Conservation (phyloP, 352 stramenopile species). For the Phytophthora idaei region DNA sequence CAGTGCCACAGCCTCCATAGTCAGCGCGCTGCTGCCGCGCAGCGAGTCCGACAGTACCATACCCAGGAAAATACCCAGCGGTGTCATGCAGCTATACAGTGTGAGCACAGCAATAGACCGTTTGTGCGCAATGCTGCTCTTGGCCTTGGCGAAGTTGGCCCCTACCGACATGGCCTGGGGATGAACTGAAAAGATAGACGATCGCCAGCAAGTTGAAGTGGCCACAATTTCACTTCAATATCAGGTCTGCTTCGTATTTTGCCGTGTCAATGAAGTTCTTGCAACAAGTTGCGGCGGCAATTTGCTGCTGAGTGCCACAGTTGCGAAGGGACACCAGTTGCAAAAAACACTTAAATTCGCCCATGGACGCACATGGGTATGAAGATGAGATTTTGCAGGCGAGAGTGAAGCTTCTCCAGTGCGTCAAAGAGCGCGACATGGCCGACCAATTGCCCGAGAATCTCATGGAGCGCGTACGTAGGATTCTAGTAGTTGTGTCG, state of each 20-base stretch:
- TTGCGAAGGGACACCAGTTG: neutral
- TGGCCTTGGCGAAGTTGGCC: conserved; percentile 66
- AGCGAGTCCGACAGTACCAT: conserved; percentile 59
- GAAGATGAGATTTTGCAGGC: conserved; percentile 20
- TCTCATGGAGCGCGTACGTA: conserved; percentile 35
- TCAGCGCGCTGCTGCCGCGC: conserved; percentile 45
- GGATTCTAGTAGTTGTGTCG: neutral
- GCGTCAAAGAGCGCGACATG: conserved; percentile 13
- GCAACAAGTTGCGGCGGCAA: too few relatives aligned
- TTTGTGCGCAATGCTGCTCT: conserved; percentile 49
- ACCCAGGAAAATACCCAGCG: conserved; percentile 60
- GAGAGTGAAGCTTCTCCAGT: conserved; percentile 16
- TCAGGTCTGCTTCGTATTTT: too few relatives aligned
- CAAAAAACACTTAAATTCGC: too few relatives aligned
- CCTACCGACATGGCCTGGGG: conserved; percentile 67
- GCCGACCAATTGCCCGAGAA: conserved; percentile 21
- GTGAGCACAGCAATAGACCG: conserved; percentile 58
- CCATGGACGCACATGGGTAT: conserved; percentile 19
- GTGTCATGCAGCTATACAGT: conserved; percentile 75
- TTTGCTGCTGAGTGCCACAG: too few relatives aligned
- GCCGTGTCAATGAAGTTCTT: too few relatives aligned
- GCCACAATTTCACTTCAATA: neutral
- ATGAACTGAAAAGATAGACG: conserved; percentile 44
- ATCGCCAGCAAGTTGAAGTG: conserved; percentile 13
- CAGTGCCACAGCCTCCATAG: conserved; percentile 52